Conservation (phyloP, 352 stramenopile species). For the Saprolegnia diclina region DNA sequence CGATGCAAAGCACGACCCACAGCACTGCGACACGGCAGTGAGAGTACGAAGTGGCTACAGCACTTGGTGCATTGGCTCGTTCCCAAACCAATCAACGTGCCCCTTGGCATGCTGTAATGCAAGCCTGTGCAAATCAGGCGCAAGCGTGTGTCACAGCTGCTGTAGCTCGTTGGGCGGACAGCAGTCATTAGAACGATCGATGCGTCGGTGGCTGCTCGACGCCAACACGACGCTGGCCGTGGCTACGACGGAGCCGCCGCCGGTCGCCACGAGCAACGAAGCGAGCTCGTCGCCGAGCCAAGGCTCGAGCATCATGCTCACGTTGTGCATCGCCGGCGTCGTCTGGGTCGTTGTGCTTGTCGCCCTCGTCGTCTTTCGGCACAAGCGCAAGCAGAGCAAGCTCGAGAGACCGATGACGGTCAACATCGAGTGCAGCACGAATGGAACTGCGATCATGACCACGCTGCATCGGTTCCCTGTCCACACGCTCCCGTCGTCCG, state of each 20-base stretch:
- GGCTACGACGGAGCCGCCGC: not conserved
- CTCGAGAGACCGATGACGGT: not conserved
- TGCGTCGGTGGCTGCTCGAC: not conserved
- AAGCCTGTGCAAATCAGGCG: not conserved
- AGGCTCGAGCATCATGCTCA: slow-evolving; percentile 4
- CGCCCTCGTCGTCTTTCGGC: slow-evolving; percentile 2
- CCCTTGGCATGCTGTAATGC: not conserved
- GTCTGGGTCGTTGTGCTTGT: slow-evolving; percentile 6
- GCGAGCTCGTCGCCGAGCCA: not conserved
- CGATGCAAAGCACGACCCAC: too few relatives aligned
- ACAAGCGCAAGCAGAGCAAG: not conserved
- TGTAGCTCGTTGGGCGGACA: not conserved
- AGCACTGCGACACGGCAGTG: too few relatives aligned
- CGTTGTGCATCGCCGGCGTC: slow-evolving; percentile 3
- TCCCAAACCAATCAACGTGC: not conserved
- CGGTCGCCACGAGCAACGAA: not conserved
- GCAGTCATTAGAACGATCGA: not conserved
- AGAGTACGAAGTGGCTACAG: too few relatives aligned
- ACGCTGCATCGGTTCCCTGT: slow-evolving; percentile 6
- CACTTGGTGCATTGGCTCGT: not conserved
- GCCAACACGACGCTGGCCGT: not conserved
- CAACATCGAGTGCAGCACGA: slow-evolving; percentile 1
- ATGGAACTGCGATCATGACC: not conserved
- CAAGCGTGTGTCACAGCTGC: not conserved
- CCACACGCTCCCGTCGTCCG: not conserved